phyloP scores from a whole-genome alignment of 2,329 filamentous ascomycete genomes.

The Aspergillus sp. region DNA sequence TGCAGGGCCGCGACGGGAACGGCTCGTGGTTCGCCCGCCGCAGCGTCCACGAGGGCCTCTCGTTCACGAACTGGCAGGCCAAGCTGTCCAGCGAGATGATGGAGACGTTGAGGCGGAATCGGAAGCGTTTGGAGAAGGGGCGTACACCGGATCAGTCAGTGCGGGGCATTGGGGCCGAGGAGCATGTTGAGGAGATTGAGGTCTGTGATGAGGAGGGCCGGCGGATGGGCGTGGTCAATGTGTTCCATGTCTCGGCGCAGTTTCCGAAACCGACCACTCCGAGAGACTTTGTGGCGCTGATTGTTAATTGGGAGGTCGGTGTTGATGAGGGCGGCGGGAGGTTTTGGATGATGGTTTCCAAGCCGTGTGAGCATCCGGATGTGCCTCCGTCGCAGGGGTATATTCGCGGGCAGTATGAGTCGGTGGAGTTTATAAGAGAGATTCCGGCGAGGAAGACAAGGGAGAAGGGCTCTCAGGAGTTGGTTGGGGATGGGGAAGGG shows the following conservation, averaged over 20 bases:
- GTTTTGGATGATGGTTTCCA: conserved; percentile 84
- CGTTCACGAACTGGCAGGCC: conserved; percentile 74
- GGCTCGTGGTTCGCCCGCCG: conserved; percentile 87
- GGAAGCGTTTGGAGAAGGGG: conserved; percentile 64
- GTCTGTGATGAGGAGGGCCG: conserved; percentile 47
- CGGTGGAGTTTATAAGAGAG: conserved; percentile 86
- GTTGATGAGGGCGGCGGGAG: conserved; percentile 49
- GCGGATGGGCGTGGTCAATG: conserved; percentile 44
- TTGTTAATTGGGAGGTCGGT: conserved; percentile 61
- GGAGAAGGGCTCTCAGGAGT: neutral
- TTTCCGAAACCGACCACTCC: conserved; percentile 88
- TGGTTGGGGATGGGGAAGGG: neutral
- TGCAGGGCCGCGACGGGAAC: conserved; percentile 73
- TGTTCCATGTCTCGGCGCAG: conserved; percentile 83
- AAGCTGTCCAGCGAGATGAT: conserved; percentile 77
- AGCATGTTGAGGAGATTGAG: conserved; percentile 63
- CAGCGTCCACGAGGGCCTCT: conserved; percentile 76
- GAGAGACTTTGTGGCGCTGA: conserved; percentile 80
- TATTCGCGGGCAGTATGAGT: conserved; percentile 85
- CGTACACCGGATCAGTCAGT: conserved; percentile 73
- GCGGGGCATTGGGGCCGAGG: conserved; percentile 81
- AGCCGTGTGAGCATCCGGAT: conserved; percentile 75
- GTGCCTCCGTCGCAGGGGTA: conserved; percentile 69
- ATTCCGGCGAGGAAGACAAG: conserved; percentile 51
- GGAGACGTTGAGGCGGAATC: conserved; percentile 71